Percentiles rank a stretch among this genome's conserved stretches.
These are phyloP conservation scores for Pythium sp. DNA, from an alignment of 352 stramenopile genomes.

Conservation along the genomic window DNA sequence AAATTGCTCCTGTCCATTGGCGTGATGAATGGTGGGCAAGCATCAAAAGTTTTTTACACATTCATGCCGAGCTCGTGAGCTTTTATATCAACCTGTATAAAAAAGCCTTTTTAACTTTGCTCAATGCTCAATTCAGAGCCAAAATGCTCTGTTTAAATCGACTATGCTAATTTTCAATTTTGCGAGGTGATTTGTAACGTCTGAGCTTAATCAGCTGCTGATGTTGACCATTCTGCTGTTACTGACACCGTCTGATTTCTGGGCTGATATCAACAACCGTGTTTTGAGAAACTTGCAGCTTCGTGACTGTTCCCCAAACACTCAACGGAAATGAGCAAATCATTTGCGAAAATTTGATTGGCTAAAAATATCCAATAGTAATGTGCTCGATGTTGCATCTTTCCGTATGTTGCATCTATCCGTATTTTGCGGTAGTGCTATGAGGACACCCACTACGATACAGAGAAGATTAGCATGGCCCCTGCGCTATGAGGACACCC, in stretches of 20 bases:
- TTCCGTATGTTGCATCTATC: background rate
- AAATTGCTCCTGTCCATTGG: no score
- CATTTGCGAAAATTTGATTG: background rate
- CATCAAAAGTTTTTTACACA: no score
- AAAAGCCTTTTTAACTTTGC: slow-evolving; percentile 1
- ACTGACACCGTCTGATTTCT: background rate
- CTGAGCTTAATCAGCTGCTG: slow-evolving; percentile 4
- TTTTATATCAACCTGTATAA: slow-evolving; percentile 8
- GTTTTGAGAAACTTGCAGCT: background rate
- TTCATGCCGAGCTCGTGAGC: slow-evolving; percentile 6
- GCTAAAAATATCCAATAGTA: no score
- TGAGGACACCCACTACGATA: no score
- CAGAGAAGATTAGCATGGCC: no score
- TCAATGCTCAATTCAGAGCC: background rate
- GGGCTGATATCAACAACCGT: background rate
- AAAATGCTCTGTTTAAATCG: slow-evolving; percentile 3
- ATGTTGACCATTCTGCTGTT: background rate
- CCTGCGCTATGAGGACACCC: background rate
- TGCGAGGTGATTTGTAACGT: slow-evolving; percentile 1
- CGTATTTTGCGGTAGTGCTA: no score
- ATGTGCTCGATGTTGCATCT: no score
- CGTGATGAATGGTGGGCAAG: no score
- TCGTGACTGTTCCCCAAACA: background rate
- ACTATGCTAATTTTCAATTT: slow-evolving; percentile 2
- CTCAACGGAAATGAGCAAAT: slow-evolving; percentile 1